Base-by-base conservation (phyloP, 352 stramenopile species). In the Globisporangium middletonii region DNA sequence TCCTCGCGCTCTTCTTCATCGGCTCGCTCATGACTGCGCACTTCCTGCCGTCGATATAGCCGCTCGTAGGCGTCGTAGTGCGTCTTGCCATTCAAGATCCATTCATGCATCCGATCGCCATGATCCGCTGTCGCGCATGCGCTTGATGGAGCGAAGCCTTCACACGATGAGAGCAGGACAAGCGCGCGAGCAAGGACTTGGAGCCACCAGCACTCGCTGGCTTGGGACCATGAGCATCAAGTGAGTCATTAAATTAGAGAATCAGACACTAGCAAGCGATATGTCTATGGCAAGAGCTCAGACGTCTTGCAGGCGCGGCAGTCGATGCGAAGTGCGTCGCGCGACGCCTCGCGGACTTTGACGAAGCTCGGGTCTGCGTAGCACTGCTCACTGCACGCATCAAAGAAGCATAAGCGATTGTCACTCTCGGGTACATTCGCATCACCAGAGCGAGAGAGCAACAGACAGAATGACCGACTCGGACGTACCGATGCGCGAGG, bases 11-110 rank as follows among this genome's bases (percentile, higher is more conserved):
- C 11, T 79, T 97, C 58, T 85, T 88, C 54, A 86, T 98, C 50
- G 94, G 89, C 8, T 67, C 77, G n/a, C 77, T 98, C 51, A 98
- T 98, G 80, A 86, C 77, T 1, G 76, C 94, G 6, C 92, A 98
- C 73, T 98, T 98, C 65, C 69, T 98, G 53, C 94, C 94, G 1
- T 77, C 81, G 7, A 93, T 92, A 19, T 93, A 52, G 23, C 23
- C 23, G 23, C 23, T 23, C 23, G 23, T 23, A 23, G 23, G 23
- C 23, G 23, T 23, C 23, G 23, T 23, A 23, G 23, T 23, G 23
- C 23, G 23, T 23, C 23, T 23, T 23, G 23, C 23, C 23, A 23
- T 23, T 23, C 23, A 23, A 23, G 23, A 23, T 23, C 23, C 23
- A 23, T 23, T 23, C 23, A 23, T 23, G 23, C 23, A 23, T 23